Evolutionary conservation across 2,329 filamentous ascomycete genomes (phyloP), one percentile per base, ranked within the genome.

Genomic region (Apiospora pterosperma): DNA sequence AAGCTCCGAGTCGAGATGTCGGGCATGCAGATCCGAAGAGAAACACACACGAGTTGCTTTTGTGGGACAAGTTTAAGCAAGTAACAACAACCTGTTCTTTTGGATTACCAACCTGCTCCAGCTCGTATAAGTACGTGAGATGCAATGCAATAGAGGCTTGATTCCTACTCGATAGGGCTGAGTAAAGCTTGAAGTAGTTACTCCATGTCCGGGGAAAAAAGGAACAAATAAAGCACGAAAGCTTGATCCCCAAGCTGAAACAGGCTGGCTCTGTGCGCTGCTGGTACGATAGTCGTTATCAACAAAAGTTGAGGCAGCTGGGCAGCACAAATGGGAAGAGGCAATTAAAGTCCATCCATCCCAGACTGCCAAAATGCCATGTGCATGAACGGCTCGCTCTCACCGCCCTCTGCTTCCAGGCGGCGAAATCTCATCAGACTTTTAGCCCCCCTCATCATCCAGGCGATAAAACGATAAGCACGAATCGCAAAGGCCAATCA

Each of bases 361-460:
- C 48, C 19, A 55, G 28, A 55, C 48, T 55, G 48, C 48, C 48
- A 55, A 34, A 55, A 34, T 34, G 36, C 60, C 60, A 62, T 62
- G 60, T 62, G 60, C 60, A 62, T 62, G 60, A 62, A 62, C 60
- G 60, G 38, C 39, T 62, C 38, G 39, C 60, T 62, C 60, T 62
- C 60, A 62, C 60, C 60, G 60, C 60, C 31, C 39, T 21, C 39
- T 62, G 39, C 34, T 28, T 38, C n/a, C 58, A 55, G 28, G 48
- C 42, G 48, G 48, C 48, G 48, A 55, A 55, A 25, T 55, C 28
- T 34, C 48, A 34, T 55, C 48, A 55, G 48, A 55, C 28, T 55
- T 55, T 55, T 55, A 28, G 59, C 59, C 59, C 36, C 36, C 16
- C 16, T 42, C 23, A 42, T 55, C 48, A 52, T 52, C 38, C 25